Conservation (phyloP, 768 basidiomycete genomes). For the Leucosporidium yakuticum region DNA sequence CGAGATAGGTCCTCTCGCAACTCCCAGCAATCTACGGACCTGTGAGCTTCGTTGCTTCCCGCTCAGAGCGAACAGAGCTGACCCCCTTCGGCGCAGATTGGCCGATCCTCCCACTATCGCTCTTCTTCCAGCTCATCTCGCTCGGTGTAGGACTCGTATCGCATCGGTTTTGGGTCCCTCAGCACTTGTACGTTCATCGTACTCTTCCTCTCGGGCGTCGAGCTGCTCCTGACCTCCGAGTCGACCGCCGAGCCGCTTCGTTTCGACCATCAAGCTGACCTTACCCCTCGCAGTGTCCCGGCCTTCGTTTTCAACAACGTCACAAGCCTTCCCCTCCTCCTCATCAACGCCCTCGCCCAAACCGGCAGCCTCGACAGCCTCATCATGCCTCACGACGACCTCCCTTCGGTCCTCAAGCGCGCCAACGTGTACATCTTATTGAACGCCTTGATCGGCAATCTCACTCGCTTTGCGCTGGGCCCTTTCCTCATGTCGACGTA, state of each 20-base stretch:
- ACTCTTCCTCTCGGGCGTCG: slow-evolving; percentile 1
- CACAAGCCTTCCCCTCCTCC: slow-evolving; percentile 41
- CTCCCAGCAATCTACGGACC: slow-evolving; percentile 37
- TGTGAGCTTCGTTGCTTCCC: slow-evolving; percentile 35
- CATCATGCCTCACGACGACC: slow-evolving; percentile 27
- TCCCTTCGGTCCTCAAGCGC: slow-evolving; percentile 35
- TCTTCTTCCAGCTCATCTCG: slow-evolving; percentile 41
- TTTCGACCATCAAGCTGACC: not conserved
- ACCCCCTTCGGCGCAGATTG: not conserved
- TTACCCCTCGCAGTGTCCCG: slow-evolving; percentile 40
- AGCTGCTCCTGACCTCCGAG: too few species aligned
- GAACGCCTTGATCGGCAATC: slow-evolving; percentile 42
- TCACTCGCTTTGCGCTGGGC: slow-evolving; percentile 33
- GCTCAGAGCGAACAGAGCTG: not conserved
- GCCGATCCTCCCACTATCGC: slow-evolving; percentile 38
- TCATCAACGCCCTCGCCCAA: slow-evolving; percentile 39
- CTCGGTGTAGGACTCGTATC: slow-evolving; percentile 37
- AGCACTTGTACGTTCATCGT: slow-evolving; percentile 2
- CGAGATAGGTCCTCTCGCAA: slow-evolving; percentile 43
- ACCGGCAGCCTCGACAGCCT: slow-evolving; percentile 41
- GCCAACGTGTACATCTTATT: slow-evolving; percentile 42
- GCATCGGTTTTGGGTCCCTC: not conserved
- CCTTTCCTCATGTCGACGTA: not conserved
- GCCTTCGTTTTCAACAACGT: slow-evolving; percentile 44
- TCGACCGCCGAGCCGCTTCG: too few species aligned